Base-by-base conservation (phyloP, 1,139 yeast species). In the Blastobotrys indianensis region DNA sequence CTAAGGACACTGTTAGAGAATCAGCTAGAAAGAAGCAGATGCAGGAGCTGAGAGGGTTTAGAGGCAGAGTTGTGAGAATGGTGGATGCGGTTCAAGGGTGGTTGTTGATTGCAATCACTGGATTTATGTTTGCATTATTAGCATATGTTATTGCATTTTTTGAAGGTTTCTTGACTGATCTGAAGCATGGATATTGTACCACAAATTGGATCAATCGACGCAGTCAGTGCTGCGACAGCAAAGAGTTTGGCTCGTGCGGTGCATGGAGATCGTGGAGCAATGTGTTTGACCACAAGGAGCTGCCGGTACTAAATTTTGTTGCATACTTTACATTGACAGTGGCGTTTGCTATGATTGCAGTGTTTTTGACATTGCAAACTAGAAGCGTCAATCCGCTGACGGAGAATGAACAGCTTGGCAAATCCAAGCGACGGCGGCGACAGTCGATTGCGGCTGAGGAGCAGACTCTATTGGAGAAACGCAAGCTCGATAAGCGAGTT, bases 171-270 rank as follows among this genome's bases (percentile, higher is more conserved):
- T 59, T 79, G 43, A 78, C 76, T 32, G 82, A 79, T 44, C 63
- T 76, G 54, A 75, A 77, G 52, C 68, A 71, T 46, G 84, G 84
- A 9, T 76, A 75, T 56, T 79, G 84, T 58, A 58, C 64, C 13
- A 56, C 69, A 1, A 70, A 72, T 46, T 73, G 79, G 76, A 62
- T 75, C 43, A 62, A 65, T 3, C 69, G 75, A 49, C 74, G 74
- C 54, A 68, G 68, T 2, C 59, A 66, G 11, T 78, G 83, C 56
- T 75, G 80, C 46, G 43, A 50, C 10, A 39, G 60, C 7, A 57
- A 52, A 37, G 50, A 43, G 13, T 49, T 52, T 41, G 51, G 56
- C 9, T 40, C 53, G 9, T 75, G 78, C 52, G 54, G 62, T 1
- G 64, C 66, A 25, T 77, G 81, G 80, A 59, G 64, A n/a, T 57